Conservation (phyloP, 495 filamentous ascomycete species). For the Pseudotulostoma volvatum region DNA sequence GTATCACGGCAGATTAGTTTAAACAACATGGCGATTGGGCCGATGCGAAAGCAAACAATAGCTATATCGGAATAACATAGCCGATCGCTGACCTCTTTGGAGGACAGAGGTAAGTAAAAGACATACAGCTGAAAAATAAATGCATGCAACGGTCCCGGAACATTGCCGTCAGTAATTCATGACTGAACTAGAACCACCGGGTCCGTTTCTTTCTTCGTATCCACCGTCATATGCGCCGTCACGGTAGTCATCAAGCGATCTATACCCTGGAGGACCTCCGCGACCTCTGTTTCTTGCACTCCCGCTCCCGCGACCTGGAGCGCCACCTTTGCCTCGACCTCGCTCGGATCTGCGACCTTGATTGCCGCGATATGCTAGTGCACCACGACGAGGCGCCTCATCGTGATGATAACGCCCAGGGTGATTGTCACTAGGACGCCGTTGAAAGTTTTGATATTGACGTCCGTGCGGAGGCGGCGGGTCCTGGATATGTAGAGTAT, state of each 20-base stretch:
- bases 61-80: too few relatives aligned
- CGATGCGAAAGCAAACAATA: too few relatives aligned
- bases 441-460: constrained; percentile 9
- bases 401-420: constrained; percentile 12
- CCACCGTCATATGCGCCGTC: constrained; percentile 16
- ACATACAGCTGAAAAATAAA: too few relatives aligned
- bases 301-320: constrained; percentile 21
- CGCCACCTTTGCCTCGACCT: constrained; percentile 20
- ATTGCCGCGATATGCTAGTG: constrained; percentile 22
- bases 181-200: constrained; percentile 11
- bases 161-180: constrained; percentile 35
- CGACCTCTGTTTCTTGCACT: constrained; percentile 23
- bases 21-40: too few relatives aligned
- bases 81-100: too few relatives aligned
- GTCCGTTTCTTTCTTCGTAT: constrained; percentile 15
- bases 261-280: constrained; percentile 21
- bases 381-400: constrained; percentile 22
- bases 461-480: constrained; percentile 6
- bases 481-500: not conserved
- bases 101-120: too few relatives aligned
- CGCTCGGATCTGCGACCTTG: constrained; percentile 31
- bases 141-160: too few relatives aligned
- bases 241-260: constrained; percentile 27
- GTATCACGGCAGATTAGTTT: too few relatives aligned
- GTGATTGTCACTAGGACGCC: constrained; percentile 12